Conservation (phyloP, 768 basidiomycete genomes). For the Coprinopsis sp. region DNA sequence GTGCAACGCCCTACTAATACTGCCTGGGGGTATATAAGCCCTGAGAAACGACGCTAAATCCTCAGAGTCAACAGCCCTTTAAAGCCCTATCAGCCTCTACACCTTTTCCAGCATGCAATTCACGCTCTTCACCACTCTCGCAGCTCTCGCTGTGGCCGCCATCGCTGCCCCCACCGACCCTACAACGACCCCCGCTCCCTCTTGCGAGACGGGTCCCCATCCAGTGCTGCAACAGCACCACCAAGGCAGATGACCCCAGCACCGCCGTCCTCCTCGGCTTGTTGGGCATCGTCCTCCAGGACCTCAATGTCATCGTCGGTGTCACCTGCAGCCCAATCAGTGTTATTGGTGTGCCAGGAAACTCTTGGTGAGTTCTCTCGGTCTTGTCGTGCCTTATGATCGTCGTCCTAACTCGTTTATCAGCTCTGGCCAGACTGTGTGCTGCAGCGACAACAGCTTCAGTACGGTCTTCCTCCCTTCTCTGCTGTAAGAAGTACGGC, state of each 20-base stretch:
- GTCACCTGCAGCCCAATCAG: slow-evolving; percentile 24
- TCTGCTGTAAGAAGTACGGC: background rate
- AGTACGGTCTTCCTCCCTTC: slow-evolving; percentile 14
- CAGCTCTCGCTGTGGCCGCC: slow-evolving; percentile 1
- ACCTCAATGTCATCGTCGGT: slow-evolving; percentile 23
- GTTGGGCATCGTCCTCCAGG: slow-evolving; percentile 19
- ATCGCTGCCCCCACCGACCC: background rate
- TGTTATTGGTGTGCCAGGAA: slow-evolving; percentile 18
- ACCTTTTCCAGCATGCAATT: slow-evolving; percentile 12
- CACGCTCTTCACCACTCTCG: slow-evolving; percentile 5
- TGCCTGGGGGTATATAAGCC: too few relatives aligned
- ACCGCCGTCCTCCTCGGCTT: slow-evolving; percentile 14
- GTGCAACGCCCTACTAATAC: too few relatives aligned
- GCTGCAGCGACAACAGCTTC: slow-evolving; percentile 25
- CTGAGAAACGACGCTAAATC: too few relatives aligned
- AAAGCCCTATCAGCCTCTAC: too few relatives aligned
- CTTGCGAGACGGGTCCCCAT: slow-evolving; percentile 1
- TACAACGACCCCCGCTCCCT: background rate
- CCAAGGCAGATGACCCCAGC: slow-evolving; percentile 8
- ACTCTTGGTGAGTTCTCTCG: slow-evolving; percentile 17
- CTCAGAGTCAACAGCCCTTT: too few relatives aligned
- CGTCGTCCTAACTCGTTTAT: too few relatives aligned
- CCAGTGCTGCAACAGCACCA: slow-evolving; percentile 6
- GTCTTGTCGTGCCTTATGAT: too few relatives aligned
- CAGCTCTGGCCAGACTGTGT: slow-evolving; percentile 26